Evolutionary conservation across 352 stramenopile genomes (phyloP).

Genomic region (Phytopythium chamaehyphon): DNA sequence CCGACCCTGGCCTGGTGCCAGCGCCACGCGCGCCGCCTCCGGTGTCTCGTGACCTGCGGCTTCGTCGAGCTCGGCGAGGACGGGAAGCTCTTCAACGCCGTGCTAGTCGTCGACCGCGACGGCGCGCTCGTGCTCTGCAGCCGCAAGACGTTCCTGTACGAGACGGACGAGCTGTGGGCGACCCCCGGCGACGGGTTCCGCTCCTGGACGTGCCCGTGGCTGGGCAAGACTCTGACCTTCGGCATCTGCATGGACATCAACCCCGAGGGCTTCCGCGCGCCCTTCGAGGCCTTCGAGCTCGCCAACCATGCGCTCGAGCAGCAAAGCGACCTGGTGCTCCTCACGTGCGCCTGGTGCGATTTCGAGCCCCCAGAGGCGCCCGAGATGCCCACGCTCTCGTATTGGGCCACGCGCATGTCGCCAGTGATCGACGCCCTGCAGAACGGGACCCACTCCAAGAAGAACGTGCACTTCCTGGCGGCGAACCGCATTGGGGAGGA

Average conservation of each 20-base stretch:
- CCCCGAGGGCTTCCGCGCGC: constrained; percentile 68
- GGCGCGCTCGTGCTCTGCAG: constrained; percentile 67
- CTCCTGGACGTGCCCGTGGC: constrained; percentile 72
- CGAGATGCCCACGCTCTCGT: constrained; percentile 50
- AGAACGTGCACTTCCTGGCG: constrained; percentile 68
- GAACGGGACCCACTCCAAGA: constrained; percentile 28
- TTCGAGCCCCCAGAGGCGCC: constrained; percentile 49
- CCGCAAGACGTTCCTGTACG: constrained; percentile 82
- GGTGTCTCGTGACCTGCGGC: constrained; percentile 65
- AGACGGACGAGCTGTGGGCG: constrained; percentile 81
- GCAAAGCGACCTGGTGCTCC: constrained; percentile 71
- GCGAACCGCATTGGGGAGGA: constrained; percentile 76
- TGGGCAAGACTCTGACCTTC: constrained; percentile 75
- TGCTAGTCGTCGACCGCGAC: constrained; percentile 71
- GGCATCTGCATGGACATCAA: constrained; percentile 92
- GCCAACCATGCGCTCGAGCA: constrained; percentile 39
- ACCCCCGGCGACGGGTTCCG: constrained; percentile 56
- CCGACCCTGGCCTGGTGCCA: constrained; percentile 68
- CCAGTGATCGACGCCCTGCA: constrained; percentile 49
- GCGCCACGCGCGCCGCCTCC: constrained; percentile 47
- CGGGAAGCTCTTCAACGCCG: constrained; percentile 63
- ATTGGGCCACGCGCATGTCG: constrained; percentile 66
- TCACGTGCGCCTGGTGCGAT: constrained; percentile 81
- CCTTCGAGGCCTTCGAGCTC: constrained; percentile 73
- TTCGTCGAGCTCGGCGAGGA: constrained; percentile 51